Conservation (phyloP, 345 rosid species). For the Pelargonium nanum region DNA sequence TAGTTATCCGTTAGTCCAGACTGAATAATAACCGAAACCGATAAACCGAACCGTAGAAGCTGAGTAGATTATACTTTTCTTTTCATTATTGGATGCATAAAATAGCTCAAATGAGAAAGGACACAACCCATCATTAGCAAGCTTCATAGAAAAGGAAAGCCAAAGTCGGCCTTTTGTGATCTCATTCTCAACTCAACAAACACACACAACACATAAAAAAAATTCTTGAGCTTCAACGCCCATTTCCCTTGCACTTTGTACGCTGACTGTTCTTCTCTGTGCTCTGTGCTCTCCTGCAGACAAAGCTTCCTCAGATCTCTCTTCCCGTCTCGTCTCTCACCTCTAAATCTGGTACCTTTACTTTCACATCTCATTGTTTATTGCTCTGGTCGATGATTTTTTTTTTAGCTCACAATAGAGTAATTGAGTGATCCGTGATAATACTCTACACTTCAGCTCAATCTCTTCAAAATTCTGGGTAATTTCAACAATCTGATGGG, state of each 20-base stretch:
- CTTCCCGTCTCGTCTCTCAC: background rate
- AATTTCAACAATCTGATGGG: background rate
- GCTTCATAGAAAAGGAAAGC: too few species aligned
- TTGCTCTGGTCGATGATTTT: background rate
- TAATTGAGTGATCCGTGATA: background rate
- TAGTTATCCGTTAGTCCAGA: too few species aligned
- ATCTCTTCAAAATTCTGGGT: background rate
- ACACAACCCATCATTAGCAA: too few species aligned
- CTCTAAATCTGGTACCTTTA: background rate
- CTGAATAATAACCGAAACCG: too few species aligned
- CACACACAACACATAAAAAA: too few species aligned
- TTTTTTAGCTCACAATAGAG: background rate
- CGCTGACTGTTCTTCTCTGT: background rate
- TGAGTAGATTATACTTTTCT: too few species aligned
- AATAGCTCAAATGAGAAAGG: too few species aligned
- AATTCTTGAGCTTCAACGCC: background rate
- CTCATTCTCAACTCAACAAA: too few species aligned
- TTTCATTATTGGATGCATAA: too few species aligned
- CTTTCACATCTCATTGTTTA: background rate
- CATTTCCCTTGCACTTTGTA: background rate
- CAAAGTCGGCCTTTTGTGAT: too few species aligned
- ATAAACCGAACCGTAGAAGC: too few species aligned
- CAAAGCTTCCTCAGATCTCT: background rate
- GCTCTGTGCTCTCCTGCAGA: background rate
- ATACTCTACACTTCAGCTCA: background rate